These are phyloP conservation scores for Exobasidium cylindrosporum DNA, from an alignment of 1,284 basidiomycete genomes.

Conservation along the genomic window DNA sequence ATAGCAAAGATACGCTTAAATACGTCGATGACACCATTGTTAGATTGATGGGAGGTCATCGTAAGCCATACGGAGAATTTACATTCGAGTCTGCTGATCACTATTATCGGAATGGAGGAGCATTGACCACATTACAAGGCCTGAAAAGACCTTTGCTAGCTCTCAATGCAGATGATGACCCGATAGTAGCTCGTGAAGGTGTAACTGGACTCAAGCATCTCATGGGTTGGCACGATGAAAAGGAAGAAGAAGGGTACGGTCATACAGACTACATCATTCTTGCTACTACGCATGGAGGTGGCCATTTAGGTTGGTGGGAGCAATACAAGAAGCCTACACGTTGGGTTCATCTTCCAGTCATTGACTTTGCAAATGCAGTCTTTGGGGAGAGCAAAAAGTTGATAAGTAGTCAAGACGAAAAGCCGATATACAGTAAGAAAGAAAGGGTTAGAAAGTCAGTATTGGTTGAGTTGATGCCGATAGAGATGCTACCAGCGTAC, in stretches of 20 bases:
- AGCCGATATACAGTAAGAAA: slow-evolving; percentile 19
- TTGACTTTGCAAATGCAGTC: slow-evolving; percentile 37
- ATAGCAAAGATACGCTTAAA: slow-evolving; percentile 43
- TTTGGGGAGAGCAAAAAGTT: slow-evolving; percentile 19
- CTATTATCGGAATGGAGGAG: slow-evolving; percentile 66
- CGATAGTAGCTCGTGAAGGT: slow-evolving; percentile 63
- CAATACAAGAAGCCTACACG: slow-evolving; percentile 22
- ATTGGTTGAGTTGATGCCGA: slow-evolving; percentile 33
- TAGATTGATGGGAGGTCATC: slow-evolving; percentile 70
- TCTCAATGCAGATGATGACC: slow-evolving; percentile 87
- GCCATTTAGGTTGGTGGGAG: slow-evolving; percentile 94
- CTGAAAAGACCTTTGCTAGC: slow-evolving; percentile 63
- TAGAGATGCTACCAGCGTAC: slow-evolving; percentile 29
- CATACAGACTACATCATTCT: slow-evolving; percentile 69
- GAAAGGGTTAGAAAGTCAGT: slow-evolving; percentile 21
- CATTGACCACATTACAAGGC: slow-evolving; percentile 32
- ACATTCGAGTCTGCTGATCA: slow-evolving; percentile 64
- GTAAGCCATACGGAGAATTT: slow-evolving; percentile 38
- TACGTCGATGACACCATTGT: slow-evolving; percentile 65
- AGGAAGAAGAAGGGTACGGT: slow-evolving; percentile 59
- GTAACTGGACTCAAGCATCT: slow-evolving; percentile 25
- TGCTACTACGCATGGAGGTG: slow-evolving; percentile 74
- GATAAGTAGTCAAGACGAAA: slow-evolving; percentile 14
- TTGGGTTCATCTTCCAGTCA: slow-evolving; percentile 45
- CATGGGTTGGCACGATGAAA: slow-evolving; percentile 31